Evolutionary conservation across 2,329 filamentous ascomycete genomes (phyloP).

Genomic region (Aspergillus sp.): DNA sequence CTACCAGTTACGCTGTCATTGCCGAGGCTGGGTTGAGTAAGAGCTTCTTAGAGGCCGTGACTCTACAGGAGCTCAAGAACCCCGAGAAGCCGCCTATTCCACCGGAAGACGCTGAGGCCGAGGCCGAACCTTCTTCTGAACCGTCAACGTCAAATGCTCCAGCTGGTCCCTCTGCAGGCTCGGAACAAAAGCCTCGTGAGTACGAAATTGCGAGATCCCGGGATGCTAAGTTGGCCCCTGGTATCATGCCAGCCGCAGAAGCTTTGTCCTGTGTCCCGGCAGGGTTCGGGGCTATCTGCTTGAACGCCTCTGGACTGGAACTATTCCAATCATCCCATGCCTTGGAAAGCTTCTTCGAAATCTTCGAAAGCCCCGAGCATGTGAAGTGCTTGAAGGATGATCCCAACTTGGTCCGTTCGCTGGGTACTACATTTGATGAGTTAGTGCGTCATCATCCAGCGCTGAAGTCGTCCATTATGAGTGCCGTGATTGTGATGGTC

Average conservation of each 20-base stretch:
- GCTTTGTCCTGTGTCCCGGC: slow-evolving; percentile 83
- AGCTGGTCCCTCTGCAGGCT: slow-evolving; percentile 19
- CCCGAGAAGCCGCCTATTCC: slow-evolving; percentile 32
- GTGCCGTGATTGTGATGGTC: slow-evolving; percentile 86
- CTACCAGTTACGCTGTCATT: slow-evolving; percentile 94
- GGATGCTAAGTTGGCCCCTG: slow-evolving; percentile 53
- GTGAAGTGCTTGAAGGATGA: slow-evolving; percentile 80
- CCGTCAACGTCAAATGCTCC: slow-evolving; percentile 34
- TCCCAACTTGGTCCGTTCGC: slow-evolving; percentile 65
- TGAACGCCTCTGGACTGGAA: slow-evolving; percentile 84
- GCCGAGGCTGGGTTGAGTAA: slow-evolving; percentile 89
- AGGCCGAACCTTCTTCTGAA: slow-evolving; percentile 38
- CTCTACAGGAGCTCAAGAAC: slow-evolving; percentile 41
- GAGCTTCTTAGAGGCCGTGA: slow-evolving; percentile 81
- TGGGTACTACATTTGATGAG: slow-evolving; percentile 89
- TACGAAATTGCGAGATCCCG: slow-evolving; percentile 32
- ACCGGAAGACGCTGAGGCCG: slow-evolving; percentile 30
- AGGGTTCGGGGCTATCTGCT: slow-evolving; percentile 88
- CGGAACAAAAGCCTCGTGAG: slow-evolving; percentile 25
- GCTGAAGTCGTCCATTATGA: slow-evolving; percentile 75
- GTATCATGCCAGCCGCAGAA: slow-evolving; percentile 83
- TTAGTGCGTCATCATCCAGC: slow-evolving; percentile 88
- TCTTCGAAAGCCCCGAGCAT: slow-evolving; percentile 92
- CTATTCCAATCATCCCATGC: slow-evolving; percentile 81
- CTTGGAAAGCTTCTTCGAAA: slow-evolving; percentile 84